Evolutionary conservation across 2,329 filamentous ascomycete genomes (phyloP).

Genomic region (Fusarium secorum): DNA sequence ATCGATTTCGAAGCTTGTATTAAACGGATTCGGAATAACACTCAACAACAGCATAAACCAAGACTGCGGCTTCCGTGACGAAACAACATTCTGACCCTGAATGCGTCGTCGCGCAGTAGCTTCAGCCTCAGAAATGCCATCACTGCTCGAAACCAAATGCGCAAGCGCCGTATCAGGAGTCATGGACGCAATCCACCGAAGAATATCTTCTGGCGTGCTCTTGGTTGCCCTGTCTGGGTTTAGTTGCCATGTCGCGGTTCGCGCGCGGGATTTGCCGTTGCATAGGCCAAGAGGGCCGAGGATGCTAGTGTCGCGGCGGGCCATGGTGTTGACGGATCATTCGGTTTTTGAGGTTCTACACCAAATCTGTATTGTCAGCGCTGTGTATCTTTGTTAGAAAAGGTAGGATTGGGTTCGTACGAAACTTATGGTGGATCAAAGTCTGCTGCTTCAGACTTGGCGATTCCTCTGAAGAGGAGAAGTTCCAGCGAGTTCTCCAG

Average conservation of each 20-base stretch:
- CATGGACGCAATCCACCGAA: not conserved
- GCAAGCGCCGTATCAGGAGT: not conserved
- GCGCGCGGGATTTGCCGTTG: not conserved
- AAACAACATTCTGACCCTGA: not conserved
- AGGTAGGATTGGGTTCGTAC: rapidly evolving
- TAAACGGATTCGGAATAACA: not conserved
- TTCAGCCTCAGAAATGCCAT: not conserved
- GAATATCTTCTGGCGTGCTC: not conserved
- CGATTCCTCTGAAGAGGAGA: constrained; percentile 1
- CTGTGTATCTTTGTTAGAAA: rapidly evolving
- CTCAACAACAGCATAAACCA: not conserved
- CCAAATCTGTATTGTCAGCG: not conserved
- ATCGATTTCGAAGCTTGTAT: too few relatives aligned
- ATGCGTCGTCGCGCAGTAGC: not conserved
- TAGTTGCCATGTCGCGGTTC: not conserved
- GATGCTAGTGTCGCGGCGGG: not conserved
- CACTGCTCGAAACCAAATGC: not conserved
- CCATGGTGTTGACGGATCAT: not conserved
- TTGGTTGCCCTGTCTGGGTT: not conserved
- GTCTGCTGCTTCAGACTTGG: constrained; percentile 2
- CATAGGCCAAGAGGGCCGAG: not conserved
- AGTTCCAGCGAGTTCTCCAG: not conserved
- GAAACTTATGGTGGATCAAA: constrained; percentile 1
- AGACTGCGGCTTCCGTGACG: not conserved
- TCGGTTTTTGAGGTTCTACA: not conserved